Evolutionary conservation across 352 stramenopile genomes (phyloP).

Genomic region (Pythium monospermum): DNA sequence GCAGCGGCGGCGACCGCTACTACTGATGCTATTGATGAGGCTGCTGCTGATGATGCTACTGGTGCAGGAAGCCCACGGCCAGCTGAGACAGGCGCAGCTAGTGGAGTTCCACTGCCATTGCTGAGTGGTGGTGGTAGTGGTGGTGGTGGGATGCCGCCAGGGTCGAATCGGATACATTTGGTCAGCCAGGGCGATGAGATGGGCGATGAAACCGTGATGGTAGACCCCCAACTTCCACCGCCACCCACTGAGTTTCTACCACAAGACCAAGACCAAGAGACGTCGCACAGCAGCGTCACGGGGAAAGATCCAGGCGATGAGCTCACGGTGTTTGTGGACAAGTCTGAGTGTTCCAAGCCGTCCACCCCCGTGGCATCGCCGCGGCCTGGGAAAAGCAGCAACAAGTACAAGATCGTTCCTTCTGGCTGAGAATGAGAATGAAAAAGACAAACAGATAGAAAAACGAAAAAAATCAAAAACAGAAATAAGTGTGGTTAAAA

Average conservation of each 20-base stretch:
- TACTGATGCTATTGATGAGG: background rate
- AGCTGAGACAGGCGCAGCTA: too few relatives aligned
- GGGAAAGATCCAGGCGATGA: background rate
- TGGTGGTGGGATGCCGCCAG: too few relatives aligned
- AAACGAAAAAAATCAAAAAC: too few relatives aligned
- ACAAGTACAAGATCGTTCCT: slow-evolving; percentile 31
- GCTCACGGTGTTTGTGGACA: slow-evolving; percentile 6
- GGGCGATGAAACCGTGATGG: slow-evolving; percentile 7
- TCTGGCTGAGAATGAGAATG: slow-evolving; percentile 12
- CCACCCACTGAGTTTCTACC: slow-evolving; percentile 1
- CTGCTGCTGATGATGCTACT: background rate
- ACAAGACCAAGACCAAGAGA: background rate
- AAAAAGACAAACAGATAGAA: too few relatives aligned
- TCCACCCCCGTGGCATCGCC: slow-evolving; percentile 11
- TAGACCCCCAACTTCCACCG: too few relatives aligned
- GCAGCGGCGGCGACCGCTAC: background rate
- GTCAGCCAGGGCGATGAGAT: slow-evolving; percentile 11
- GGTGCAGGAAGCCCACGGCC: too few relatives aligned
- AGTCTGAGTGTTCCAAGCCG: background rate
- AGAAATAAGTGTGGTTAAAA: too few relatives aligned
- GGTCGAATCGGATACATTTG: slow-evolving; percentile 21
- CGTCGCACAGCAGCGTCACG: background rate
- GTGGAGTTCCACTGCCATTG: background rate
- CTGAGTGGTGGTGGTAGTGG: background rate
- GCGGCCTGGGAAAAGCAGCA: slow-evolving; percentile 8